phyloP scores from a whole-genome alignment of 2,329 filamentous ascomycete genomes.

The Fusarium subglutinans region DNA sequence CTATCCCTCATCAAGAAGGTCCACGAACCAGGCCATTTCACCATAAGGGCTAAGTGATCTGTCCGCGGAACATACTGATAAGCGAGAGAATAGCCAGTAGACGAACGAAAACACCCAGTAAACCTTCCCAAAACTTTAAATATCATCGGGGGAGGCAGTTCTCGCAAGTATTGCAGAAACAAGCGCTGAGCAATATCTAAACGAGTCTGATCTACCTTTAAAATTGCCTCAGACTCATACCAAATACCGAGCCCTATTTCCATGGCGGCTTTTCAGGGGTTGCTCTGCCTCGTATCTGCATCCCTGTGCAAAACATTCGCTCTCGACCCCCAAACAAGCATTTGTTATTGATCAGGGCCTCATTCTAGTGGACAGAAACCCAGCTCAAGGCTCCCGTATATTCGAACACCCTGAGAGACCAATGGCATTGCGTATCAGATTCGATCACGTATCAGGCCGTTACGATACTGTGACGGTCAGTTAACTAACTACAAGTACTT shows the following conservation, averaged over 20 bases:
- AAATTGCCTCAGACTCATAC: background rate
- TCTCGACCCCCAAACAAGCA: accelerated
- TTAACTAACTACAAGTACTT: no score
- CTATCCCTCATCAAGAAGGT: background rate
- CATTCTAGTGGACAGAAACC: no score
- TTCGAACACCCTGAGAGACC: no score
- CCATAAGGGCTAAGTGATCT: background rate
- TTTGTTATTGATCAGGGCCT: background rate
- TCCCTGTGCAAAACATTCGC: background rate
- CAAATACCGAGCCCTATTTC: no score
- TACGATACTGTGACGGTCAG: no score
- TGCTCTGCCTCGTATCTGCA: background rate
- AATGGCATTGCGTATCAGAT: no score
- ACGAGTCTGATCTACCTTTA: background rate
- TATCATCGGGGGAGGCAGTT: background rate
- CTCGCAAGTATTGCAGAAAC: background rate
- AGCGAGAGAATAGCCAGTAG: background rate
- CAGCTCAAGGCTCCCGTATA: no score
- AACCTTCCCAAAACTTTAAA: background rate
- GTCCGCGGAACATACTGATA: background rate
- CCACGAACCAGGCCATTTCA: background rate
- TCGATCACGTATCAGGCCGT: no score
- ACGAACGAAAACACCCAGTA: background rate
- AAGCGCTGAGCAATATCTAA: accelerated
- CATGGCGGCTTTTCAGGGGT: no score